Evolutionary conservation across 108 stramenopile species (phyloP).

Genomic region (Pseudonitzschia pungens): DNA sequence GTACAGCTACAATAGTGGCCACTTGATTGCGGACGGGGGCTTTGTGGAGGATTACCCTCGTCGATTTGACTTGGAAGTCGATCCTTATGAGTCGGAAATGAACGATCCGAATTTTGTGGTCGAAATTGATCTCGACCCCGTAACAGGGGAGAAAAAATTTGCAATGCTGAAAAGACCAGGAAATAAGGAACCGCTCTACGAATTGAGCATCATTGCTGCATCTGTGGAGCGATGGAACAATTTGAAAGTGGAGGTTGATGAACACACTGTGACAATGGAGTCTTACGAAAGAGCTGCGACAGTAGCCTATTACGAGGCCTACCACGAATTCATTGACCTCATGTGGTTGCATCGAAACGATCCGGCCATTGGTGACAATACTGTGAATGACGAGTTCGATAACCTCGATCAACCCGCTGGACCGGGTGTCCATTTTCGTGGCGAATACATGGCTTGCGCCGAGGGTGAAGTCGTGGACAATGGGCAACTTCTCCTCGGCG

Average conservation of each 20-base stretch:
- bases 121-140: conserved; percentile 1
- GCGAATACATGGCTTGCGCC: neutral
- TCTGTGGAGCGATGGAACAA: neutral
- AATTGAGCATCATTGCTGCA: neutral
- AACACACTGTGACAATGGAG: neutral
- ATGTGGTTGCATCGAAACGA: conserved; percentile 2
- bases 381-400: neutral
- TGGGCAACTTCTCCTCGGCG: neutral
- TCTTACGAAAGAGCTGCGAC: neutral
- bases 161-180: neutral
- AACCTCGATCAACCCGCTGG: neutral
- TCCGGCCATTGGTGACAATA: neutral
- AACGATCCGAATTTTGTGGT: neutral
- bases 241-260: neutral
- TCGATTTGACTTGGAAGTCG: neutral
- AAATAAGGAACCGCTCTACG: neutral
- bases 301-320: neutral
- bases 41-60: conserved; percentile 14
- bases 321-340: neutral
- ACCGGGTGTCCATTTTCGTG: neutral
- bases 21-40: neutral
- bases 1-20: neutral
- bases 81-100: neutral
- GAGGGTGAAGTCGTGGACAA: neutral
- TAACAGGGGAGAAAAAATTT: neutral